Evolutionary conservation across 106 monocot species (phyloP).

Genomic region (Dendrobium catenatum): DNA sequence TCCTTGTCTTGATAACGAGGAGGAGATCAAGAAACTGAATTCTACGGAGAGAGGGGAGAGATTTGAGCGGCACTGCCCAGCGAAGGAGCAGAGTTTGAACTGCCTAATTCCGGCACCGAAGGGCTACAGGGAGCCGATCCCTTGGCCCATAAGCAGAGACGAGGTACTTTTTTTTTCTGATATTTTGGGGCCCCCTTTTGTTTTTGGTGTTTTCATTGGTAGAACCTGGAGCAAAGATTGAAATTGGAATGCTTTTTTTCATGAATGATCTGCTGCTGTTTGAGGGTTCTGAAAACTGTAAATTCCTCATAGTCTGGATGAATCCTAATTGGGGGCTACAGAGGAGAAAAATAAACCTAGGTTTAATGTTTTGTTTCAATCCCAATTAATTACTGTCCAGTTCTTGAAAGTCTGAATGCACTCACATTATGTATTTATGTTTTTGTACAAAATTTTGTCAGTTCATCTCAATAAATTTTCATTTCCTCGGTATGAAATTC

Average conservation of each 20-base stretch:
- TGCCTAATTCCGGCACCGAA: slow-evolving; percentile 79
- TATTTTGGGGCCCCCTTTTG: not conserved
- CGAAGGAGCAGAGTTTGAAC: slow-evolving; percentile 33
- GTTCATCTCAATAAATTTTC: too few species aligned
- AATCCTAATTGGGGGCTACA: not conserved
- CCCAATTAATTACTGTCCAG: not conserved
- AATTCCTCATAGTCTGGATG: not conserved
- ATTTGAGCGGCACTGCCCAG: slow-evolving; percentile 87
- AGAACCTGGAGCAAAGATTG: not conserved
- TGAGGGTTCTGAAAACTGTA: not conserved
- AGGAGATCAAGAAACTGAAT: slow-evolving; percentile 45
- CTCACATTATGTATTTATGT: not conserved
- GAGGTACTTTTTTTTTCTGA: slow-evolving; percentile 39
- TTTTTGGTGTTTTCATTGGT: slow-evolving; percentile 2
- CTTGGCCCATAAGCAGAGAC: slow-evolving; percentile 89
- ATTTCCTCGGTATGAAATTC: too few species aligned
- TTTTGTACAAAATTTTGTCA: too few species aligned
- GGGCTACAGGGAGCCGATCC: slow-evolving; percentile 70
- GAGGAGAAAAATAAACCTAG: not conserved
- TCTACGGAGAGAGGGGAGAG: slow-evolving; percentile 74
- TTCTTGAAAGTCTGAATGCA: not conserved
- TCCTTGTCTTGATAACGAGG: slow-evolving; percentile 85
- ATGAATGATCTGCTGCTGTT: not conserved
- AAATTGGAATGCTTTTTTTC: not conserved
- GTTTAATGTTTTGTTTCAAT: not conserved